Conservation (phyloP, 331 rosid species). For the Malus hybrid region DNA sequence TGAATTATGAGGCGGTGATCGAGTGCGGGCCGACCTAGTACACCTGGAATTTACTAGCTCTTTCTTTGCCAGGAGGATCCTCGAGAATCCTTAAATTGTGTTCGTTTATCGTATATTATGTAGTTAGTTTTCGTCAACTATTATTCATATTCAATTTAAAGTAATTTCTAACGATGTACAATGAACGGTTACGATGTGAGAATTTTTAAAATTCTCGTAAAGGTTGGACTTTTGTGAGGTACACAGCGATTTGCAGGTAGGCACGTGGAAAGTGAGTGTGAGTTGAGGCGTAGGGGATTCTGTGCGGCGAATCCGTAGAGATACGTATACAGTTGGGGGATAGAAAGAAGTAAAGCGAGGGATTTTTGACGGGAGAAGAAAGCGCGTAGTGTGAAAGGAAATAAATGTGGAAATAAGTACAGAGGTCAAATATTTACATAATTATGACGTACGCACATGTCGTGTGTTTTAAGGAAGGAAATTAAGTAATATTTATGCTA, state of each 20-base stretch:
- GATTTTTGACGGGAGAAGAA: neutral
- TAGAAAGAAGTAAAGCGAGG: neutral
- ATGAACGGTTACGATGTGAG: accelerated
- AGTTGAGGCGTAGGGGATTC: neutral
- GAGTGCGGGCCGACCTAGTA: neutral
- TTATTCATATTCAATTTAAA: no score
- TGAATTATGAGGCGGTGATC: neutral
- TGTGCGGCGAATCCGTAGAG: neutral
- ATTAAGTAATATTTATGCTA: neutral
- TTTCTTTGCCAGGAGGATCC: no score
- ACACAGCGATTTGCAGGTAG: neutral
- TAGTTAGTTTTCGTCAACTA: accelerated
- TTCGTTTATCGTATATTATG: no score
- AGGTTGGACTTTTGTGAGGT: neutral
- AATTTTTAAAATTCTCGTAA: accelerated
- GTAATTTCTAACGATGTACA: no score
- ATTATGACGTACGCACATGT: neutral
- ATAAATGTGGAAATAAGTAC: neutral
- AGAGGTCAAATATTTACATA: neutral
- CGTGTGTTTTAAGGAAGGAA: no score
- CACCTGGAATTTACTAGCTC: neutral
- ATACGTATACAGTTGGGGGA: neutral
- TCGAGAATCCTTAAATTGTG: no score
- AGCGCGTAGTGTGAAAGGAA: neutral
- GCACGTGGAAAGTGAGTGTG: neutral